Evolutionary conservation across 2,329 filamentous ascomycete genomes (phyloP).

Genomic region (Sordariomycetes sp.): DNA sequence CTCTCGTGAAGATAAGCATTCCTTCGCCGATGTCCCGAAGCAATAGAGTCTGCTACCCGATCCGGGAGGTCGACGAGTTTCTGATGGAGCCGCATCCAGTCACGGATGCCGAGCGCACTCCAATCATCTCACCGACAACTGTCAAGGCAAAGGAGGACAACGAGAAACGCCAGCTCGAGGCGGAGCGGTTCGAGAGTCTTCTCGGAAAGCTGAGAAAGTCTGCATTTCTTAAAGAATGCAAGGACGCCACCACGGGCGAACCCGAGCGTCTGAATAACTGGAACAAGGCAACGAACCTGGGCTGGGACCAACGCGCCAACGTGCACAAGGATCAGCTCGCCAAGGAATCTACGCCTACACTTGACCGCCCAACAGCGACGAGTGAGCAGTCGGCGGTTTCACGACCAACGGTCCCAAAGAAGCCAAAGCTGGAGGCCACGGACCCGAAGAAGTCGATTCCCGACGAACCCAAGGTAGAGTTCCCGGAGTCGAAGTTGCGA

Average conservation of each 20-base stretch:
- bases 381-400: neutral
- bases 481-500: neutral
- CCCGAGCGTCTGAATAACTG: neutral
- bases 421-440: neutral
- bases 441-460: neutral
- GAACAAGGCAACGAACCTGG: neutral
- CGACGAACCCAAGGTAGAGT: neutral
- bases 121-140: neutral
- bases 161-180: neutral
- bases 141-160: neutral
- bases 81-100: neutral
- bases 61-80: conserved; percentile 3
- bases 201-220: conserved; percentile 3
- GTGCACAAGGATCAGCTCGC: neutral
- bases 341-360: neutral
- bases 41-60: conserved; percentile 4
- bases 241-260: neutral
- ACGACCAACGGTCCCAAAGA: neutral
- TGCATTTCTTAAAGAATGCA: neutral
- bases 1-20: neutral
- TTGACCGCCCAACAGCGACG: neutral
- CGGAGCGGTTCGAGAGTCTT: neutral
- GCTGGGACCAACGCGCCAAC: neutral
- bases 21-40: neutral
- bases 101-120: neutral